Conservation (phyloP, 2,329 filamentous ascomycete species). For the Colletotrichum noveboracense region DNA sequence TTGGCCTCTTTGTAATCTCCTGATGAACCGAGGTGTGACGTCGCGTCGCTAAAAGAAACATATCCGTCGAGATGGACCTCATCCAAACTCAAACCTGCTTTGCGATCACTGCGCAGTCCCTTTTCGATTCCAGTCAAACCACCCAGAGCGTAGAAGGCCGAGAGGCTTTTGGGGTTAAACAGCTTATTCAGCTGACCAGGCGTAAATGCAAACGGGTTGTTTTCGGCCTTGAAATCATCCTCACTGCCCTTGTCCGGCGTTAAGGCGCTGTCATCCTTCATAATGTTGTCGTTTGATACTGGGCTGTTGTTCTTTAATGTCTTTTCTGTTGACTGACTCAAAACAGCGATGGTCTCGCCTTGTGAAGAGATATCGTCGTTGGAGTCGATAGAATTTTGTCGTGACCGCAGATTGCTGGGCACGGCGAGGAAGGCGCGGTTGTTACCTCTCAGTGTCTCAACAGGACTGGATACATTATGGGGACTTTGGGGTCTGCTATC, state of each 20-base stretch:
- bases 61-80: constrained; percentile 70
- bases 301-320: constrained; percentile 42
- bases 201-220: constrained; percentile 86
- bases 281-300: constrained; percentile 59
- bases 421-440: constrained; percentile 68
- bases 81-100: constrained; percentile 77
- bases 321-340: constrained; percentile 47
- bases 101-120: constrained; percentile 75
- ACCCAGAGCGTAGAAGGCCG: constrained; percentile 81
- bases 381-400: constrained; percentile 74
- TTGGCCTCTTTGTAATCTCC: constrained; percentile 15
- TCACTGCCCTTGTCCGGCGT: constrained; percentile 79
- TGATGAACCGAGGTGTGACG: constrained; percentile 29
- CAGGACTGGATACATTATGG: constrained; percentile 71
- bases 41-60: constrained; percentile 76
- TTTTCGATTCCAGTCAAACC: constrained; percentile 80
- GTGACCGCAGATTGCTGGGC: constrained; percentile 63
- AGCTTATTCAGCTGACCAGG: constrained; percentile 86
- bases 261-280: constrained; percentile 72
- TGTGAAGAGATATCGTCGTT: constrained; percentile 63
- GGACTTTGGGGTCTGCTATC: constrained; percentile 71
- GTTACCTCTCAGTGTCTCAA: constrained; percentile 46
- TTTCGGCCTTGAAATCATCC: constrained; percentile 73
- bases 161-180: constrained; percentile 85
- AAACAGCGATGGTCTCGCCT: constrained; percentile 64